These are phyloP conservation scores for Excoecaria cochinchinensis DNA, from an alignment of 345 rosid genomes.

Conservation along the genomic window DNA sequence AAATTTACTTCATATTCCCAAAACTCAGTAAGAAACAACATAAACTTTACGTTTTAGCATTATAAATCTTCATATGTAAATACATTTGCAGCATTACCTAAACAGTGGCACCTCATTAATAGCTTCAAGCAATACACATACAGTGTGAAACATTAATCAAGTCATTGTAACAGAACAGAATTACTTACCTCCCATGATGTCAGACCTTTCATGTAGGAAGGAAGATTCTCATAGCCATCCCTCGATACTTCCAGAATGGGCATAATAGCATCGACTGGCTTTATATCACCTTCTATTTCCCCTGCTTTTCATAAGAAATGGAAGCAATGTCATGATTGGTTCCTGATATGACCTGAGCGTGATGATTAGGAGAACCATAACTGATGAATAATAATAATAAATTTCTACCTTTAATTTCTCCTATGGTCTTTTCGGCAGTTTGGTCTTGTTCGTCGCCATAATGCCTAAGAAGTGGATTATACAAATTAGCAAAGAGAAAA, in stretches of 20 bases:
- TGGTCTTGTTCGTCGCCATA: constrained; percentile 26
- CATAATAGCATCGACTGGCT: constrained; percentile 26
- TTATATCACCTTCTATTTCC: constrained; percentile 20
- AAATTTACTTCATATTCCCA: background rate
- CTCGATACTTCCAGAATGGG: constrained; percentile 38
- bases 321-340: background rate
- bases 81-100: background rate
- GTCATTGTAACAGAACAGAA: background rate
- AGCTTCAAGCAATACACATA: background rate
- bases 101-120: background rate
- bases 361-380: background rate
- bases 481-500: background rate
- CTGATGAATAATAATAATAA: background rate
- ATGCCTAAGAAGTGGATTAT: constrained; percentile 26
- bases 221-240: constrained; percentile 66
- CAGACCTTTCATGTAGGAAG: constrained; percentile 65
- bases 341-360: background rate
- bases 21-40: background rate
- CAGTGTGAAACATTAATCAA: background rate
- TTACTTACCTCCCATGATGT: constrained; percentile 85
- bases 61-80: background rate
- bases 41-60: background rate
- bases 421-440: constrained; percentile 21
- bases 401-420: constrained; percentile 40
- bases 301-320: constrained; percentile 22